phyloP scores from a whole-genome alignment of 1,139 yeast genomes.

The Lodderomyces jiufengensis region DNA sequence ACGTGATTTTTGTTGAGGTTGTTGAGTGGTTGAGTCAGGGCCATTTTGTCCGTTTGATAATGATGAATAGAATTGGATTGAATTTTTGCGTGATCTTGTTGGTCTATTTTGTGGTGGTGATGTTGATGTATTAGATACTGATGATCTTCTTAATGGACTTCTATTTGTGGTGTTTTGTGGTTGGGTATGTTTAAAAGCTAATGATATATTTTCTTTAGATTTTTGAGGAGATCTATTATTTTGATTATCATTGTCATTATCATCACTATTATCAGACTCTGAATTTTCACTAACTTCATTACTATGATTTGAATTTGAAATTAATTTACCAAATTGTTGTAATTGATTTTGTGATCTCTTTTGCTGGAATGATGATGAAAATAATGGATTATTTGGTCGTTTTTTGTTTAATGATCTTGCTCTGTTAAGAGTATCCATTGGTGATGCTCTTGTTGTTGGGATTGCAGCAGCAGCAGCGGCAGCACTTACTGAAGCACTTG shows the following conservation, averaged over 20 bases:
- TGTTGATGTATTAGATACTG: too few relatives aligned
- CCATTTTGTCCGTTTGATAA: constrained; percentile 11
- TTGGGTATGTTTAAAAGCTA: too few relatives aligned
- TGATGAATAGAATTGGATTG: constrained; percentile 33
- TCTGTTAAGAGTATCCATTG: constrained; percentile 21
- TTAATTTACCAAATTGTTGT: constrained; percentile 18
- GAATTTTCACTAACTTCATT: constrained; percentile 7
- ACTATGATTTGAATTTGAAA: constrained; percentile 16
- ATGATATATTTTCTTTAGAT: too few relatives aligned
- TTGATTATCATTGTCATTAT: constrained; percentile 3
- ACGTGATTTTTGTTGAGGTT: constrained; percentile 13
- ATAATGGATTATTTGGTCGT: constrained; percentile 15
- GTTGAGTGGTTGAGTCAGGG: too few relatives aligned
- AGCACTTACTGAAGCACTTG: background rate
- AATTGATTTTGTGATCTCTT: constrained; percentile 20
- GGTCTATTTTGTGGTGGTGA: constrained; percentile 10
- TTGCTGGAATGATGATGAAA: constrained; percentile 8
- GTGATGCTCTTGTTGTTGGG: constrained; percentile 13
- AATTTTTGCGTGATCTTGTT: constrained; percentile 23
- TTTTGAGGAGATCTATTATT: background rate
- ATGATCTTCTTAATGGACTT: too few relatives aligned
- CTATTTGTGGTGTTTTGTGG: too few relatives aligned
- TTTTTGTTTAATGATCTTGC: constrained; percentile 31
- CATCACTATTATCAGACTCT: constrained; percentile 3
- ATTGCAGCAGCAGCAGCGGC: constrained; percentile 6